Conservation (phyloP, 148 eudicot genomes). For the Diospyros kaki region DNA sequence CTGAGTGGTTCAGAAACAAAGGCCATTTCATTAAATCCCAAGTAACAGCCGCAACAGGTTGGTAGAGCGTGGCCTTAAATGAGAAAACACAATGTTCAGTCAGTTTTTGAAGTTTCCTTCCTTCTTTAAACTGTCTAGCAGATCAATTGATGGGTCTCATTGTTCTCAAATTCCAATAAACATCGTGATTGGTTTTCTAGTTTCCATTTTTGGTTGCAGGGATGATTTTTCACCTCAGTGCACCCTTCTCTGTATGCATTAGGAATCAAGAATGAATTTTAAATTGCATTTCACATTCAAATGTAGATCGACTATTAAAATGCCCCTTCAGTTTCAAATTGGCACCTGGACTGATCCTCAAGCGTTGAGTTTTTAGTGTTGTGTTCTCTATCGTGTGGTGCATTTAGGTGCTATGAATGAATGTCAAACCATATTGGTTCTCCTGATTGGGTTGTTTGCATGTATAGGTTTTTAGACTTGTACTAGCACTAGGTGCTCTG, state of each 20-base stretch:
- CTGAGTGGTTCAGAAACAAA: slow-evolving; percentile 99
- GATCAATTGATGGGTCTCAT: background rate
- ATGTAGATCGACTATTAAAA: background rate
- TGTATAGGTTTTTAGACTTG: background rate
- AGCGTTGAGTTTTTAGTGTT: background rate
- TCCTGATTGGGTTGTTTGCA: background rate
- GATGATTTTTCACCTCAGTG: background rate
- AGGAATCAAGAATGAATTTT: background rate
- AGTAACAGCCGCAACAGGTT: slow-evolving; percentile 98
- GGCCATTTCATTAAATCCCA: slow-evolving; percentile 95
- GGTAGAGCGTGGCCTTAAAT: slow-evolving; percentile 14
- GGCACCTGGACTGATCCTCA: background rate
- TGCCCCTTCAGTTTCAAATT: background rate
- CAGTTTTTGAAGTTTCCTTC: slow-evolving; percentile 1
- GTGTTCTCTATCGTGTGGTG: background rate
- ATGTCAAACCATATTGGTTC: background rate
- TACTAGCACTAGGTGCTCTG: no score
- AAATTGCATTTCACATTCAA: background rate
- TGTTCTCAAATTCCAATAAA: background rate
- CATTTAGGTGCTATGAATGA: background rate
- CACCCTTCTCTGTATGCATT: background rate
- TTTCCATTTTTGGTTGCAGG: background rate
- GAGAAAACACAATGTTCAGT: background rate
- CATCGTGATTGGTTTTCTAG: background rate
- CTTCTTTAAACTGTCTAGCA: background rate